A percentile compares a stretch with the other conserved stretches of the same genome.
Evolutionary conservation across 2,329 filamentous ascomycete genomes (phyloP).

Genomic region (Ophiocordyceps sinensis): DNA sequence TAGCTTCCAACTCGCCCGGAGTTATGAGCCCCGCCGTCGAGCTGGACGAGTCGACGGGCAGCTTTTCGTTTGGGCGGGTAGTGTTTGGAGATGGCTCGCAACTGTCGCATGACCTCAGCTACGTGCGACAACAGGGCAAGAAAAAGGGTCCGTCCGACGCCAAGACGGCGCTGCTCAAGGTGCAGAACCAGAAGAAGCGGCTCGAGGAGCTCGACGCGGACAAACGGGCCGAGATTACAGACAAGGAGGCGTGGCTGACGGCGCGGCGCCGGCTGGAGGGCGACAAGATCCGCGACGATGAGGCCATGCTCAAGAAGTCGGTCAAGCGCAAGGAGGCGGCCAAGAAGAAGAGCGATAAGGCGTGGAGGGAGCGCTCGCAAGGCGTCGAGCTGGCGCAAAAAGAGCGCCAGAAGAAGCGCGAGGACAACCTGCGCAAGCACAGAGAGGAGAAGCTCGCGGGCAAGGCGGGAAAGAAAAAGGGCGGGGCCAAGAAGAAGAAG

Average conservation of each 20-base stretch:
- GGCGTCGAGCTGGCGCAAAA: conserved; percentile 64
- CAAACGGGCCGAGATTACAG: conserved; percentile 74
- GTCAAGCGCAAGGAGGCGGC: conserved; percentile 81
- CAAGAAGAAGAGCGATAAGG: conserved; percentile 84
- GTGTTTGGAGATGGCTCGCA: conserved; percentile 76
- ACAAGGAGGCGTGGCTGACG: conserved; percentile 90
- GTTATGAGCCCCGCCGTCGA: conserved; percentile 42
- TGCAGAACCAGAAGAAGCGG: conserved; percentile 74
- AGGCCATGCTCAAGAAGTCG: conserved; percentile 78
- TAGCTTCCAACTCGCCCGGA: conserved; percentile 47
- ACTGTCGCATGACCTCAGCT: conserved; percentile 58
- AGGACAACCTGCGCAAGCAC: conserved; percentile 62
- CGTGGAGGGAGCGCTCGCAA: conserved; percentile 63
- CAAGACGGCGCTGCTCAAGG: conserved; percentile 70
- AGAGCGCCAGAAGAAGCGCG: conserved; percentile 67
- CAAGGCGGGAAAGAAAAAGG: conserved; percentile 45
- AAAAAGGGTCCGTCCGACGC: conserved; percentile 75
- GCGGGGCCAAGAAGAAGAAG: conserved; percentile 28
- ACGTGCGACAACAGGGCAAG: conserved; percentile 38
- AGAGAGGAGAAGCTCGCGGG: conserved; percentile 55
- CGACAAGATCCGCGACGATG: conserved; percentile 78
- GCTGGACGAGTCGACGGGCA: conserved; percentile 38
- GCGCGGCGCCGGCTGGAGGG: conserved; percentile 81
- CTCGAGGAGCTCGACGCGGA: conserved; percentile 60
- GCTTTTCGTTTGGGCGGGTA: conserved; percentile 84